These are phyloP conservation scores for Spongiforma sp. DNA, from an alignment of 1,284 basidiomycete species.

Conservation along the genomic window DNA sequence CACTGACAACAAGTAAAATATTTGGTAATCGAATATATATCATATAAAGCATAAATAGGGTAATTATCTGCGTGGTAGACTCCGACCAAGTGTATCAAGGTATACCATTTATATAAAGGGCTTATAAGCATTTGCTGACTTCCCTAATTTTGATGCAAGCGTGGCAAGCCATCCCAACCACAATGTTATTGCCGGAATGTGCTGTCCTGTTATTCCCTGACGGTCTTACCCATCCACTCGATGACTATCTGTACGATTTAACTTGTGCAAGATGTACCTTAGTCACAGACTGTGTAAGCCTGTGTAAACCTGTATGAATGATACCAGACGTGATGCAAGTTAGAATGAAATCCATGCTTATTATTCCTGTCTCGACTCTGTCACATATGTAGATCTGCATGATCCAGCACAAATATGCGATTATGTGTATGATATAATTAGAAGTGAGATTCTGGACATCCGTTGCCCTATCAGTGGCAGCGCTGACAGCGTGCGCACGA, in stretches of 20 bases:
- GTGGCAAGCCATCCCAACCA: background rate
- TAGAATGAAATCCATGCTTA: background rate
- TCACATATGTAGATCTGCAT: too few relatives aligned
- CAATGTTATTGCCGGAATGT: background rate
- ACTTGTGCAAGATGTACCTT: background rate
- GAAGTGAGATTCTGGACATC: too few relatives aligned
- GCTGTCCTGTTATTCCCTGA: background rate
- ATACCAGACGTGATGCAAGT: background rate
- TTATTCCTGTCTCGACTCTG: background rate
- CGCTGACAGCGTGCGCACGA: too few relatives aligned
- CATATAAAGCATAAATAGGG: background rate
- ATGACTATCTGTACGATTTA: background rate
- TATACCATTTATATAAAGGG: background rate
- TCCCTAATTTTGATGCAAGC: background rate
- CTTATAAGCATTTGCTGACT: background rate
- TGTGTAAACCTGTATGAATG: background rate
- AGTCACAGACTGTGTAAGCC: background rate
- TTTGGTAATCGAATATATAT: background rate
- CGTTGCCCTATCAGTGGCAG: too few relatives aligned
- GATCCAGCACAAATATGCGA: too few relatives aligned
- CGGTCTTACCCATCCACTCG: background rate
- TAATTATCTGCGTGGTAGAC: too few relatives aligned
- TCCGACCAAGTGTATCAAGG: too few relatives aligned
- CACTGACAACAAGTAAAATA: background rate
- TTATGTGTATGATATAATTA: too few relatives aligned